Conservation (phyloP, 495 filamentous ascomycete genomes). For the Talaromyces stipitatus region DNA sequence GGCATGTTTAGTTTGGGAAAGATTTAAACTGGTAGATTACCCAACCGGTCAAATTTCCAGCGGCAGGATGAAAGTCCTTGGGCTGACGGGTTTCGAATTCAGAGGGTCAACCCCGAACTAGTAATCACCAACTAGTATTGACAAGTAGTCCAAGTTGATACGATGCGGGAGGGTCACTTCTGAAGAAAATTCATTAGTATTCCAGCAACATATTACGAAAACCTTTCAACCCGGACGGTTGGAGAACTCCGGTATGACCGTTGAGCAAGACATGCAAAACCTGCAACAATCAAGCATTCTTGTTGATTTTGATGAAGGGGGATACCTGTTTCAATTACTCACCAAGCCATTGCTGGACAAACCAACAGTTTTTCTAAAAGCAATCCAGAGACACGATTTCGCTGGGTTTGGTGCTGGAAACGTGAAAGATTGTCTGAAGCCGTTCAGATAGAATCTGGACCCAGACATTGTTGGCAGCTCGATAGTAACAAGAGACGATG, state of each 20-base stretch:
- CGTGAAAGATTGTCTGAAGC: conserved; percentile 81
- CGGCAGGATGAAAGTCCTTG: too few relatives aligned
- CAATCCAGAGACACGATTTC: conserved; percentile 74
- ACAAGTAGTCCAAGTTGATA: too few relatives aligned
- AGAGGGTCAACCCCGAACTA: too few relatives aligned
- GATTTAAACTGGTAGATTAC: too few relatives aligned
- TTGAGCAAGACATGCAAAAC: conserved; percentile 60
- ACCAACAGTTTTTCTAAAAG: conserved; percentile 80
- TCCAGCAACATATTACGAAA: conserved; percentile 62
- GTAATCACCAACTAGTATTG: too few relatives aligned
- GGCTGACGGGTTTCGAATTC: too few relatives aligned
- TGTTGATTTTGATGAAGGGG: conserved; percentile 77
- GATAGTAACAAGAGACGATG: background rate
- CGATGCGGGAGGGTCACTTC: too few relatives aligned
- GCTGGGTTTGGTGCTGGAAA: conserved; percentile 81
- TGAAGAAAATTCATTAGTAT: conserved; percentile 77
- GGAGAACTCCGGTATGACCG: conserved; percentile 26
- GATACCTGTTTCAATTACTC: conserved; percentile 74
- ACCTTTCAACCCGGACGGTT: conserved; percentile 51
- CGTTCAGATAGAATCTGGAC: conserved; percentile 61
- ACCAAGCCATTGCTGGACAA: conserved; percentile 77
- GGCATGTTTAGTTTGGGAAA: too few relatives aligned
- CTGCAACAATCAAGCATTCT: conserved; percentile 65
- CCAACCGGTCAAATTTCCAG: too few relatives aligned
- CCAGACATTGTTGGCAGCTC: conserved; percentile 36